Evolutionary conservation across 1,284 basidiomycete genomes (phyloP), one percentile per base, ranked within the genome.

Genomic region (Ustilago curta): DNA sequence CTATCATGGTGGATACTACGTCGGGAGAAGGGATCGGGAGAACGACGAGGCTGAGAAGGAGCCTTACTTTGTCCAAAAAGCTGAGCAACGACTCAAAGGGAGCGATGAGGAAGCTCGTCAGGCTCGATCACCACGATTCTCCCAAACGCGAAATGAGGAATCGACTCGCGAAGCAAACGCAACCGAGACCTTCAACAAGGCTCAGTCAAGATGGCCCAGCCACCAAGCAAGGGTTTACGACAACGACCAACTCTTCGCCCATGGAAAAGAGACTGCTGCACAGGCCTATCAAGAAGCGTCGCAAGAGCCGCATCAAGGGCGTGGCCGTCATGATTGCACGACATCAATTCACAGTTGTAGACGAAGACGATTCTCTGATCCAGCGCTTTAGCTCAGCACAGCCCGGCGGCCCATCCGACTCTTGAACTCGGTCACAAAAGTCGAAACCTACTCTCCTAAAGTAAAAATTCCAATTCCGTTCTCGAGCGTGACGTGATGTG

Each of bases 221-320:
- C 35, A 37, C 35, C 14, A 16, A 37, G 14, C 4, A 37, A 3
- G 35, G 35, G 1, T 4, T 37, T 3, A 37, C 35, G 35, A 37
- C 35, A 5, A 37, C 21, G 35, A 25, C 27, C 16, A 49, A 21
- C 47, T 12, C 25, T 14, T n/a, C 63, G 6, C 40, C 32, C 2
- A 31, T n/a, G 2, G 60, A 59, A 7, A 64, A 64, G 48, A 50
- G 53, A 37, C 39, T 64, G 37, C 57, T 23, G 27, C 57, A 70
- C 57, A 61, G 51, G 16, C 54, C 62, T 16, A 27, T 58, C 45
- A 63, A 64, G 44, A 67, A 64, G 50, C 56, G 60, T 23, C 59
- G 70, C 50, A 72, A 60, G 53, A 72, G 59, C 53, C 55, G 70
- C 39, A 51, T 66, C 12, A 72, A 64, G 29, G 64, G 70, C 49